Evolutionary conservation across 2,329 filamentous ascomycete species (phyloP).

Genomic region (Ilyonectria sp.): DNA sequence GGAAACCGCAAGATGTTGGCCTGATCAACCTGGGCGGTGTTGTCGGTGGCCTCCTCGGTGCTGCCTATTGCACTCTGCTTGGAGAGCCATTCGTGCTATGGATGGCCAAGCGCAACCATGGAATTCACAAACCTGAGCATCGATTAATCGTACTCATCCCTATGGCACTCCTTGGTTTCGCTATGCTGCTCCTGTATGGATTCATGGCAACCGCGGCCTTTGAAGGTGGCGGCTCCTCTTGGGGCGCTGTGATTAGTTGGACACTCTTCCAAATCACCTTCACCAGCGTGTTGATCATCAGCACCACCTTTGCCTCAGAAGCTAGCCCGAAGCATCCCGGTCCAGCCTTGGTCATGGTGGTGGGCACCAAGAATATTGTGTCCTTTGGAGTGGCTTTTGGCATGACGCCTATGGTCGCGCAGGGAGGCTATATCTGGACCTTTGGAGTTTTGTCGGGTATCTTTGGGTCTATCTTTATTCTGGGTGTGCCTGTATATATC

Average conservation of each 20-base stretch:
- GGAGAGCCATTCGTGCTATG: slow-evolving; percentile 21
- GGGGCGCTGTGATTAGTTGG: slow-evolving; percentile 9
- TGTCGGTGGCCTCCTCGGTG: slow-evolving; percentile 13
- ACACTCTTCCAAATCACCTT: slow-evolving; percentile 15
- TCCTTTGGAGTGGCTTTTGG: slow-evolving; percentile 16
- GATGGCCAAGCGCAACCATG: slow-evolving; percentile 16
- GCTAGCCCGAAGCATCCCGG: slow-evolving; percentile 17
- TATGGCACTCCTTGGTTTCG: slow-evolving; percentile 2
- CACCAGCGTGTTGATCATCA: slow-evolving; percentile 13
- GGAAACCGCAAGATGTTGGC: slow-evolving; percentile 18
- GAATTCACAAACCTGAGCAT: slow-evolving; percentile 16
- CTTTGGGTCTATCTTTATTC: slow-evolving; percentile 14
- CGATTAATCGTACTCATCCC: slow-evolving; percentile 4
- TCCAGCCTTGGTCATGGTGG: slow-evolving; percentile 14
- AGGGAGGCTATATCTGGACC: slow-evolving; percentile 14
- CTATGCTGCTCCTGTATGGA: slow-evolving; percentile 16
- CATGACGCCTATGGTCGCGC: slow-evolving; percentile 9
- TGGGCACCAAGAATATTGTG: slow-evolving; percentile 19
- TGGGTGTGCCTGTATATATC: slow-evolving; percentile 17
- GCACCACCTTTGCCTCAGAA: slow-evolving; percentile 15
- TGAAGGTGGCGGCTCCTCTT: slow-evolving; percentile 14
- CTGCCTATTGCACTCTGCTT: slow-evolving; percentile 14
- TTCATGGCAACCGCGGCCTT: slow-evolving; percentile 15
- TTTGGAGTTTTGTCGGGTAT: slow-evolving; percentile 14
- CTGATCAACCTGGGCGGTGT: slow-evolving; percentile 18